phyloP scores from a whole-genome alignment of 371 early-diverging fungal genomes.

The Mycotypha africana region DNA sequence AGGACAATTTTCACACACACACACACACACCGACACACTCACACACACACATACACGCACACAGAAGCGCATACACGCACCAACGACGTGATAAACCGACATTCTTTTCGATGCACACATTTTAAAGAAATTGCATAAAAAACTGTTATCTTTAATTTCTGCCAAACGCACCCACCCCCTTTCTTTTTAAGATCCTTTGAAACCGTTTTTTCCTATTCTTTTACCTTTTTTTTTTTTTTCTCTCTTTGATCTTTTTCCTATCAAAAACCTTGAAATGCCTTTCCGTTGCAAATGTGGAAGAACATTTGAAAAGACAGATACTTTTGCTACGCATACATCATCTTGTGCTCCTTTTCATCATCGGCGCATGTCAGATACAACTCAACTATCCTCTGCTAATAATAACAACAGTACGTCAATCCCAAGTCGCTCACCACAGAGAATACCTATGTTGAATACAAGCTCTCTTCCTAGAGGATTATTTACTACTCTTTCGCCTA shows the following conservation, averaged over 20 bases:
- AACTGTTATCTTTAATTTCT: no score
- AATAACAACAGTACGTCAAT: constrained; percentile 8
- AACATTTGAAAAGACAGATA: constrained; percentile 50
- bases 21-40: no score
- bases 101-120: constrained; percentile 3
- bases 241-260: constrained; percentile 6
- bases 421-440: constrained; percentile 13
- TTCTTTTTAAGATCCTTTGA: constrained; percentile 2
- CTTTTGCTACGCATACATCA: constrained; percentile 43
- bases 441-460: constrained; percentile 20
- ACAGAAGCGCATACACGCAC: no score
- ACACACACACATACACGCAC: no score
- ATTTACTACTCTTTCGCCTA: no score
- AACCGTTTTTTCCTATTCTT: background rate
- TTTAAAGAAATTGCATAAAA: constrained; percentile 1
- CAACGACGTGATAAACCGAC: background rate
- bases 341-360: constrained; percentile 46
- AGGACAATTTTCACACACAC: no score
- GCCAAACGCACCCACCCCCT: background rate
- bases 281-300: constrained; percentile 52
- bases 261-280: no score
- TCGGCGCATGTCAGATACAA: constrained; percentile 38
- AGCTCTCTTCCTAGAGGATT: constrained; percentile 16
- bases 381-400: constrained; percentile 16
- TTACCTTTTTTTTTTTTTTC: constrained; percentile 10